Evolutionary conservation across 1,284 basidiomycete species (phyloP), one percentile per base, ranked within the genome.

Genomic region (Boletus austroedulis): DNA sequence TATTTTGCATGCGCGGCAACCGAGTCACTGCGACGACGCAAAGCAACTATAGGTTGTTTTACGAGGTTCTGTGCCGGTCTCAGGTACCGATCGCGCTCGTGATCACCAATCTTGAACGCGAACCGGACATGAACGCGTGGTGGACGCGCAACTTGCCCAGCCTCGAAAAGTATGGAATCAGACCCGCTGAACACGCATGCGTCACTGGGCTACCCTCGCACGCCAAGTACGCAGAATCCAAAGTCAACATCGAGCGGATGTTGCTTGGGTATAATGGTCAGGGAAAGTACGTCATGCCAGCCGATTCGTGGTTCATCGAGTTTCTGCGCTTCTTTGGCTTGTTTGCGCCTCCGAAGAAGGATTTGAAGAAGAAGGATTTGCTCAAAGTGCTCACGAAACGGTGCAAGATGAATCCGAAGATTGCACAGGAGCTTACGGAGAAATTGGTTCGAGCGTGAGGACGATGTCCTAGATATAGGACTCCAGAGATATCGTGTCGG

Each of bases 31-130:
- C 65, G 8, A 69, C 67, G 6, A 60, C 65, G 24, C 67, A 72
- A 48, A 62, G 62, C 59, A 78, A 78, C 51, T 79, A 74, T 62
- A 56, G 62, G 14, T 50, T 76, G 9, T 77, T 78, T 53, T 63
- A 63, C 32, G 66, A 70, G 23, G 67, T 70, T 14, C 67, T 78
- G 10, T 77, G 74, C 47, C 57, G 67, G 17, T 58, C 60, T 6
- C 56, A 63, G 9, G 72, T 78, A 3, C 75, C 75, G 1, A 63
- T 77, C 46, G 71, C 72, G 23, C 56, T 77, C 17, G 70, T 69
- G 19, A 56, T 77, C 24, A 77, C 76, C 1, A 64, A 71, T 15
- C 66, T 77, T 21, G 76, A 78, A 43, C 51, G 64, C 4, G 74
- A 77, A 45, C 31, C 57, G 1, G 60, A 66, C 31, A 73, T 71